These are phyloP conservation scores for Sporothrix pseudoabietina DNA, from an alignment of 2,329 filamentous ascomycete genomes.

Conservation along the genomic window DNA sequence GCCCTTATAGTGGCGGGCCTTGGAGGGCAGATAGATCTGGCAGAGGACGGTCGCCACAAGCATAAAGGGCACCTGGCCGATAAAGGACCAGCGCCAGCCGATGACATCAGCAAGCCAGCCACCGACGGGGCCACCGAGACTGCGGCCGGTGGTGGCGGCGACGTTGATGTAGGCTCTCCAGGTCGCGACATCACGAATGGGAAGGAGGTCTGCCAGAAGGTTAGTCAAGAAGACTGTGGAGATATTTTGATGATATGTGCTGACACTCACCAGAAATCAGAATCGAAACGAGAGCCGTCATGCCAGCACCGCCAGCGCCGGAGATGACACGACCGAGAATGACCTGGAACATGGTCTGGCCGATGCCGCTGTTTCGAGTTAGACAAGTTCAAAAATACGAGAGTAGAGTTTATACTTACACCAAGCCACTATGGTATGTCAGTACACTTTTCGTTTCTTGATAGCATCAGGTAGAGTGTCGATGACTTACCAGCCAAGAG, in stretches of 20 bases:
- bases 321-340: conserved; percentile 55
- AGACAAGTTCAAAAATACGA: not conserved
- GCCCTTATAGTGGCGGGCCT: conserved; percentile 29
- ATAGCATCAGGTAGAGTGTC: too few relatives aligned
- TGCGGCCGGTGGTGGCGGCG: conserved; percentile 54
- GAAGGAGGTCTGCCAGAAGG: conserved; percentile 49
- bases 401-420: conserved; percentile 37
- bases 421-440: conserved; percentile 37
- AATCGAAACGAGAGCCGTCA: conserved; percentile 54
- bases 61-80: conserved; percentile 59
- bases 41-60: conserved; percentile 50
- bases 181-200: conserved; percentile 54
- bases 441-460: not conserved
- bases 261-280: conserved; percentile 51
- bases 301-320: conserved; percentile 55
- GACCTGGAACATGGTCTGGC: conserved; percentile 51
- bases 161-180: conserved; percentile 59
- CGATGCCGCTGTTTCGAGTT: conserved; percentile 44
- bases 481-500: conserved; percentile 49
- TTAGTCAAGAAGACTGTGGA: not conserved
- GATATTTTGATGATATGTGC: not conserved
- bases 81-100: conserved; percentile 68
- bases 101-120: conserved; percentile 63
- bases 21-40: conserved; percentile 43
- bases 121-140: conserved; percentile 58